Evolutionary conservation across 2,329 filamentous ascomycete genomes (phyloP), one percentile per base, ranked within the genome.

Genomic region (Zymoseptoria brevis): DNA sequence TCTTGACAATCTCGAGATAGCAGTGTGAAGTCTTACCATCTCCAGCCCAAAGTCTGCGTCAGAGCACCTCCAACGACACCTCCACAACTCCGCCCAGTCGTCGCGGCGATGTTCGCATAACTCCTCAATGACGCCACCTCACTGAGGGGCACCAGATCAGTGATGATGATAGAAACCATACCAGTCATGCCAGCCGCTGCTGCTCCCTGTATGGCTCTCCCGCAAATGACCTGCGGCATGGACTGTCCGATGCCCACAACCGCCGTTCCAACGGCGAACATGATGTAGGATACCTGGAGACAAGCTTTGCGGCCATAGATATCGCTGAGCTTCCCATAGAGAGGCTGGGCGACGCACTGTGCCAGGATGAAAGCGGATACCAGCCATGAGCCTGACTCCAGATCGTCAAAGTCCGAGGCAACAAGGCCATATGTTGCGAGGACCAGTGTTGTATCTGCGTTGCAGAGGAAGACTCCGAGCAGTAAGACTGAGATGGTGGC

Each of bases 31-130:
- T 53, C 73, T 62, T 63, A 83, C 84, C 84, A 86, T 71, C 86
- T 75, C 86, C 85, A 88, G 16, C 85, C 85, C 11, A 87, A 77
- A 0, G 79, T 78, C 62, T 87, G 83, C 1, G 83, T 81, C 1
- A 87, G 70, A 66, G 77, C 81, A 1, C 85, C 86, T 1, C 85
- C 86, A 0, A 86, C 58, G 0, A 81, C 79, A 1, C 81, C 81
- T 30, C 81, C 81, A 21, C 79, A 71, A 59, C 76, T 78, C 9
- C 79, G 72, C 9, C 80, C 80, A 0, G 77, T 75, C 0, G 80
- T 82, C 62, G 76, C 75, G 16, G 77, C 71, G 13, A 82, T 72
- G 57, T 82, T 82, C 50, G 82, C 75, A 67, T 81, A 82, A 26
- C 77, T 75, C 51, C 80, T 70, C 72, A 77, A 78, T 0, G 71